Percentiles rank a stretch among this genome's conserved stretches.
Conservation (phyloP, 352 stramenopile genomes). For the Globisporangium rhizosaccharum region DNA sequence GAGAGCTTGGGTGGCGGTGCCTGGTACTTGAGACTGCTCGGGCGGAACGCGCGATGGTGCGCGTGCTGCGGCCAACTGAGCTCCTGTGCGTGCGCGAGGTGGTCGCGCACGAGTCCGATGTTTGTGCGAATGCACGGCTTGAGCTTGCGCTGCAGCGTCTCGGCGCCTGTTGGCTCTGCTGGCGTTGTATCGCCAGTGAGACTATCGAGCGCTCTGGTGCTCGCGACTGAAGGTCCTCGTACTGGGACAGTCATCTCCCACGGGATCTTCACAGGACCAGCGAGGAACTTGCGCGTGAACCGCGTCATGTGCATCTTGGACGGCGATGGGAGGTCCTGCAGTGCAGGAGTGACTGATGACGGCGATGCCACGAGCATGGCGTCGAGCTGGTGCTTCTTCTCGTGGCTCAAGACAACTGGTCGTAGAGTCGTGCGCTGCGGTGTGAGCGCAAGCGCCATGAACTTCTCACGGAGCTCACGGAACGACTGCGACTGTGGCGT, state of each 20-base stretch:
- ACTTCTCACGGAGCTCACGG: slow-evolving; percentile 17
- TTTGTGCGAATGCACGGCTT: slow-evolving; percentile 56
- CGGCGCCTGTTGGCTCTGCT: background rate
- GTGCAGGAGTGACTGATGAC: background rate
- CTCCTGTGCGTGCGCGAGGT: slow-evolving; percentile 45
- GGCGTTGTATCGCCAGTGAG: background rate
- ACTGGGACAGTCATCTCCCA: slow-evolving; percentile 68
- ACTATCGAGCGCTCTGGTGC: slow-evolving; percentile 5
- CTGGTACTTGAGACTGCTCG: slow-evolving; percentile 12
- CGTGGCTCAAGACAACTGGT: slow-evolving; percentile 11
- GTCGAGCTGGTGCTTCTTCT: slow-evolving; percentile 10
- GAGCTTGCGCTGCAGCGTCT: slow-evolving; percentile 48
- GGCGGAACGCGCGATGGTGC: slow-evolving; percentile 17
- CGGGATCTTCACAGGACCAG: slow-evolving; percentile 46
- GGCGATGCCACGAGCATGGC: slow-evolving; percentile 1
- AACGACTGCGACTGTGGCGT: slow-evolving; percentile 13
- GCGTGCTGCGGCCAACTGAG: slow-evolving; percentile 52
- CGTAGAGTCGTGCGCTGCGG: slow-evolving; percentile 8
- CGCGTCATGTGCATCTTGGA: slow-evolving; percentile 20
- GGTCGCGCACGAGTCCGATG: slow-evolving; percentile 50
- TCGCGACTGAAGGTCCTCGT: background rate
- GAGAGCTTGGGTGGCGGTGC: background rate
- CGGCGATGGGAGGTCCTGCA: slow-evolving; percentile 10
- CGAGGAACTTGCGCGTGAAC: slow-evolving; percentile 40
- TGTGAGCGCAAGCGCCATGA: slow-evolving; percentile 19